Conservation (phyloP, 768 basidiomycete species). For the Auricularia auricula-judae region DNA sequence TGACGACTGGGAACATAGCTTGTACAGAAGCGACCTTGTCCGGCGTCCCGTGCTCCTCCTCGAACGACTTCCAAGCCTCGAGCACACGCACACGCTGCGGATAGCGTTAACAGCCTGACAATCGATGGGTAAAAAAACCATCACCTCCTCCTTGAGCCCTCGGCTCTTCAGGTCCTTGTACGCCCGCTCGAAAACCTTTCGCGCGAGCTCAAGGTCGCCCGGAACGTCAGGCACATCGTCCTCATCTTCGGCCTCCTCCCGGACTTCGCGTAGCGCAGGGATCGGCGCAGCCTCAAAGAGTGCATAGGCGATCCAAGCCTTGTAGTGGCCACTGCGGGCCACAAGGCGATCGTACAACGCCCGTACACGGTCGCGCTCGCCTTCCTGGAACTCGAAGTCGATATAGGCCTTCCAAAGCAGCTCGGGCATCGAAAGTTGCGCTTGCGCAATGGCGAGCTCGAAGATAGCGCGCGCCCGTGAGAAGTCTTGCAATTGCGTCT, state of each 20-base stretch:
- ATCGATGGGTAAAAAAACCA: no score
- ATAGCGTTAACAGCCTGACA: slow-evolving; percentile 18
- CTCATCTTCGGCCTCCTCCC: slow-evolving; percentile 66
- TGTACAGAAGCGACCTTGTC: slow-evolving; percentile 75
- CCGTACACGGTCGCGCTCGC: slow-evolving; percentile 78
- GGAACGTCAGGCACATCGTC: slow-evolving; percentile 39
- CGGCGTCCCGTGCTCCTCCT: slow-evolving; percentile 63
- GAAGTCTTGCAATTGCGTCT: slow-evolving; percentile 77
- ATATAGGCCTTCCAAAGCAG: slow-evolving; percentile 91
- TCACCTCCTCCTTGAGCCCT: slow-evolving; percentile 64
- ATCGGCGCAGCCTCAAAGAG: slow-evolving; percentile 80
- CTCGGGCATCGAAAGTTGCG: slow-evolving; percentile 89
- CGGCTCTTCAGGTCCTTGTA: slow-evolving; percentile 80
- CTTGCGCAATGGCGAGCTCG: slow-evolving; percentile 79
- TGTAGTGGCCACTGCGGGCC: slow-evolving; percentile 80
- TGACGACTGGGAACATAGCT: slow-evolving; percentile 86
- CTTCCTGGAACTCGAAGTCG: slow-evolving; percentile 92
- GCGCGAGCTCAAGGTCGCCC: slow-evolving; percentile 58
- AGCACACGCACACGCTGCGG: slow-evolving; percentile 72
- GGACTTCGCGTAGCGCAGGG: slow-evolving; percentile 46
- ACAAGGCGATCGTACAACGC: slow-evolving; percentile 82
- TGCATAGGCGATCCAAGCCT: slow-evolving; percentile 95
- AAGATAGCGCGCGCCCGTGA: slow-evolving; percentile 87
- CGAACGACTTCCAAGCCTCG: slow-evolving; percentile 93
- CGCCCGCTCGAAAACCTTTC: slow-evolving; percentile 74